These are phyloP conservation scores for Colletotrichum gigasporum DNA, from an alignment of 2,329 filamentous ascomycete species.

Conservation along the genomic window DNA sequence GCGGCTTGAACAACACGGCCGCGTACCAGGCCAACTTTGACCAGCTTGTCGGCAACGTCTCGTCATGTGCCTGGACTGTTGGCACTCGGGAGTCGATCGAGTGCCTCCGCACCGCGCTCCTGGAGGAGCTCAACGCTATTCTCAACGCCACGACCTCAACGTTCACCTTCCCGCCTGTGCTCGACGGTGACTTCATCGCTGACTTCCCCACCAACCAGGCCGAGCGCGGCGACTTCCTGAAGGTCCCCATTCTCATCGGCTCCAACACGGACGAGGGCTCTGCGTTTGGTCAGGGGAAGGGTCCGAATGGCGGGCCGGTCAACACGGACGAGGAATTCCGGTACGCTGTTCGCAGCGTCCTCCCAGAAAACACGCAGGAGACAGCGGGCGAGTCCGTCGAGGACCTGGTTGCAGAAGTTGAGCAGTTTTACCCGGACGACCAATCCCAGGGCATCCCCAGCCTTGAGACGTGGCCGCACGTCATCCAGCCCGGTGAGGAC, in stretches of 20 bases:
- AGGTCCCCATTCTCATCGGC: slow-evolving; percentile 46
- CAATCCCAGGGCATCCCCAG: slow-evolving; percentile 45
- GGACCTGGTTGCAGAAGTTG: slow-evolving; percentile 36
- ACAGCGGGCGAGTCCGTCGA: slow-evolving; percentile 36
- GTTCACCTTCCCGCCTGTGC: slow-evolving; percentile 35
- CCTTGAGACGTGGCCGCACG: slow-evolving; percentile 42
- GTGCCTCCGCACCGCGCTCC: slow-evolving; percentile 39
- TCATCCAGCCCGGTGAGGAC: slow-evolving; percentile 38
- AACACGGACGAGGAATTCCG: slow-evolving; percentile 41
- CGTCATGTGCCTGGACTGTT: slow-evolving; percentile 38
- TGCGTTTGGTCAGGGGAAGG: slow-evolving; percentile 35
- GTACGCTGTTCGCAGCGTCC: slow-evolving; percentile 26
- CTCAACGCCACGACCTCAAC: slow-evolving; percentile 21
- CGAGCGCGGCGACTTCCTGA: slow-evolving; percentile 42
- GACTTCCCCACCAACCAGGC: slow-evolving; percentile 43
- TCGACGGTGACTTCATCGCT: slow-evolving; percentile 48
- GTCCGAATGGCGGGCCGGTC: slow-evolving; percentile 30
- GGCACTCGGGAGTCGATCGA: slow-evolving; percentile 36
- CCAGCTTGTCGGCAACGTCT: slow-evolving; percentile 37
- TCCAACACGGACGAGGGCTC: slow-evolving; percentile 45
- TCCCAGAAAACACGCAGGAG: slow-evolving; percentile 19
- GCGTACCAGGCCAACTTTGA: slow-evolving; percentile 40
- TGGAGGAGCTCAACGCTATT: slow-evolving; percentile 40
- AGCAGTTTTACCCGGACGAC: slow-evolving; percentile 42
- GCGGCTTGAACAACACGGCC: slow-evolving; percentile 40